Conservation (phyloP, 1,139 yeast species). For the Hansenula sp. region DNA sequence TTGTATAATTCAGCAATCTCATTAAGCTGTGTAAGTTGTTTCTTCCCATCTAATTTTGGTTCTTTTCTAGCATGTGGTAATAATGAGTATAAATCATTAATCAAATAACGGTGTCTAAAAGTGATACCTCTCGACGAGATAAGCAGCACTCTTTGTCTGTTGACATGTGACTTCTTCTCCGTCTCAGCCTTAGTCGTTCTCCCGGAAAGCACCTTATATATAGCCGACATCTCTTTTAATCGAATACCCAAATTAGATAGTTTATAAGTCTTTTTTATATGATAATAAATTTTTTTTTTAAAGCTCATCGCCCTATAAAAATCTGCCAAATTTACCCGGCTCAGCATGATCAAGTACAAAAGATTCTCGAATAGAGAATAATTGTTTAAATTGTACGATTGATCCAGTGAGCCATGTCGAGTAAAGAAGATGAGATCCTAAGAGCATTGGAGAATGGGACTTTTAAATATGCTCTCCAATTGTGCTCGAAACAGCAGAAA, state of each 20-base stretch:
- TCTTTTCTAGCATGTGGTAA: conserved; percentile 96
- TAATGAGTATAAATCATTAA: conserved; percentile 71
- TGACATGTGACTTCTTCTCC: conserved; percentile 52
- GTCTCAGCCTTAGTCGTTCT: conserved; percentile 23
- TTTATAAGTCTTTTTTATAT: neutral
- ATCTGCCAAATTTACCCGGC: neutral
- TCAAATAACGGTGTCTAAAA: conserved; percentile 91
- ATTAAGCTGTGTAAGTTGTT: conserved; percentile 80
- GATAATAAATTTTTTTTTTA: neutral
- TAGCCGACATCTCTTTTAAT: conserved; percentile 36
- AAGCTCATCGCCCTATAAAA: neutral
- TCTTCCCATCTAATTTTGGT: conserved; percentile 92
- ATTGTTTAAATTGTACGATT: neutral
- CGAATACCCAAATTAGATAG: no score
- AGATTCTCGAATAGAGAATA: no score
- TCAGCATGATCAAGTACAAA: neutral
- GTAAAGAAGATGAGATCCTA: conserved; percentile 24
- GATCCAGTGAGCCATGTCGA: conserved; percentile 8
- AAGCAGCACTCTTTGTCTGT: conserved; percentile 77
- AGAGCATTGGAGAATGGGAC: conserved; percentile 52
- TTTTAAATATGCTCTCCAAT: conserved; percentile 46
- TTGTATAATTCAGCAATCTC: conserved; percentile 96
- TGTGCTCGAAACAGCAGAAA: conserved; percentile 44
- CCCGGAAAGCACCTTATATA: conserved; percentile 35
- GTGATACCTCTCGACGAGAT: conserved; percentile 95